phyloP scores from a whole-genome alignment of 1,139 yeast genomes.

The Taiozyma onychis region DNA sequence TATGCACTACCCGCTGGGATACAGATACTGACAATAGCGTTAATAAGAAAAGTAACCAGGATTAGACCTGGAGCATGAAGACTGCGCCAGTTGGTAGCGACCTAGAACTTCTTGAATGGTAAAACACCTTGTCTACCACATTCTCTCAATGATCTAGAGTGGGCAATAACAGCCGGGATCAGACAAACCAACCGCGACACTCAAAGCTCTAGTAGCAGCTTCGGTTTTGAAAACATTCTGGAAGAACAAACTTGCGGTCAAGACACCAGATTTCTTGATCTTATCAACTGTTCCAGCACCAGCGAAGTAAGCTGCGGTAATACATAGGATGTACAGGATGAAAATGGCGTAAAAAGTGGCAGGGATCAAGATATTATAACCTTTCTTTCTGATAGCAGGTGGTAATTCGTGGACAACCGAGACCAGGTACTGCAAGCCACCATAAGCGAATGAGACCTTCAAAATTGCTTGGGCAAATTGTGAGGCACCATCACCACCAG shows the following conservation, averaged over 20 bases:
- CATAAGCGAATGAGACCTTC: conserved; percentile 38
- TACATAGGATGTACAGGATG: conserved; percentile 31
- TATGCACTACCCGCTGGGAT: conserved; percentile 46
- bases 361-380: conserved; percentile 32
- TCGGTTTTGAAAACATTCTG: conserved; percentile 31
- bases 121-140: conserved; percentile 44
- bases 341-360: conserved; percentile 31
- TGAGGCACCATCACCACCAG: conserved; percentile 33
- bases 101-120: conserved; percentile 37
- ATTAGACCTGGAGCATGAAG: conserved; percentile 36
- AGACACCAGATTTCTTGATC: conserved; percentile 31
- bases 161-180: conserved; percentile 35
- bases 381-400: conserved; percentile 4
- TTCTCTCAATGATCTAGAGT: conserved; percentile 38
- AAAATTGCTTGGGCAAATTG: conserved; percentile 36
- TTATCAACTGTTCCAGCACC: conserved; percentile 29
- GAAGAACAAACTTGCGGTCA: conserved; percentile 33
- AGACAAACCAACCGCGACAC: conserved; percentile 37
- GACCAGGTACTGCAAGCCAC: conserved; percentile 37
- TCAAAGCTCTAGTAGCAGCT: conserved; percentile 27
- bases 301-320: conserved; percentile 35
- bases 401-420: conserved; percentile 34
- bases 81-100: conserved; percentile 37
- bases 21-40: conserved; percentile 35
- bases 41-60: conserved; percentile 33